Percentiles rank a stretch among this genome's conserved stretches.
These are phyloP conservation scores for Podospora didyma DNA, from an alignment of 495 filamentous ascomycete genomes.

Conservation along the genomic window DNA sequence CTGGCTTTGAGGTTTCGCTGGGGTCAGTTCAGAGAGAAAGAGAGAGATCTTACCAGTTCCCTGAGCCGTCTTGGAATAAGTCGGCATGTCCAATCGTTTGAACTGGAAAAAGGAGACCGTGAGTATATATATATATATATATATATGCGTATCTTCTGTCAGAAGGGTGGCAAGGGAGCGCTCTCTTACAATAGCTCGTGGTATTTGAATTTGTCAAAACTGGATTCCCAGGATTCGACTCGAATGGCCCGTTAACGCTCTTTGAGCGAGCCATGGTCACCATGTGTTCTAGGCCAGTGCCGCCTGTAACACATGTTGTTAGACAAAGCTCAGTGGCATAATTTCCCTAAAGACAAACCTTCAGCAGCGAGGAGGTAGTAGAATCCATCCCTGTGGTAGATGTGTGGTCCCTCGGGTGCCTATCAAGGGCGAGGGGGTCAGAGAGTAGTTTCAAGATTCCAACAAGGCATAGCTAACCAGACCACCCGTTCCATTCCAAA, in stretches of 20 bases:
- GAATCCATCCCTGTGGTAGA: constrained; percentile 57
- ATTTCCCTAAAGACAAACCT: constrained; percentile 27
- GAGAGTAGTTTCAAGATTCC: too few relatives aligned
- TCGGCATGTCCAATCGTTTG: constrained; percentile 52
- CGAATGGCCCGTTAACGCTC: constrained; percentile 53
- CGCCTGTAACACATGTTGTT: constrained; percentile 26
- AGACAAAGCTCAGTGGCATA: background rate
- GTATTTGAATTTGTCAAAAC: constrained; percentile 53
- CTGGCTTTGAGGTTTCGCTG: too few relatives aligned
- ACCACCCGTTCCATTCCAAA: constrained; percentile 43
- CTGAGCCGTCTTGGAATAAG: constrained; percentile 45
- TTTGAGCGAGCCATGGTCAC: constrained; percentile 48
- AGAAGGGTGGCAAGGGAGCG: too few relatives aligned
- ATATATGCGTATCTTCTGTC: too few relatives aligned
- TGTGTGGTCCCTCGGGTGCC: constrained; percentile 62
- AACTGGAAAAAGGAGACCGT: constrained; percentile 29
- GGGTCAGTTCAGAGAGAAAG: too few relatives aligned
- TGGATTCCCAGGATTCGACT: constrained; percentile 48
- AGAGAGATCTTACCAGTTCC: constrained; percentile 50
- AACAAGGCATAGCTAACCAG: constrained; percentile 25
- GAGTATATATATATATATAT: too few relatives aligned
- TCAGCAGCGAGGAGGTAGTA: constrained; percentile 66
- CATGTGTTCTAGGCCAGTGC: constrained; percentile 54
- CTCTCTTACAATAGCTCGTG: constrained; percentile 37
- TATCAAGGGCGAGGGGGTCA: background rate